Base-by-base conservation (phyloP, 169 alveolate genomes). In the Plasmodium ovale region DNA sequence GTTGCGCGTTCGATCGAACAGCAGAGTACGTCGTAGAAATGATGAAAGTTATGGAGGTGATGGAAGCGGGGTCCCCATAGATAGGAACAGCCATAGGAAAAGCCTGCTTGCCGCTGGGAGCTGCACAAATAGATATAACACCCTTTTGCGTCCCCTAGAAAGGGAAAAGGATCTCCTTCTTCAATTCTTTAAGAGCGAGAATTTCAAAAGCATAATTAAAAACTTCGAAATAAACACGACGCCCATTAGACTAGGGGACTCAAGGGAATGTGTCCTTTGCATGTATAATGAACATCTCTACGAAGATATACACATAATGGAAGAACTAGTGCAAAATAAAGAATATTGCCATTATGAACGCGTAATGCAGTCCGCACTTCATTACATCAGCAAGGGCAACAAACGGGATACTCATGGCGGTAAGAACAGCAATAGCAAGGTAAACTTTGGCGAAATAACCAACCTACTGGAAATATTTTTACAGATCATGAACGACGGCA, bases 231-330 rank as follows among this genome's bases (percentile, higher is more conserved):
- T 79, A 64, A 58, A 65, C 16, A 79, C 29, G 19, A 3, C 33
- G 21, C 27, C 44, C 23, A 51, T 65, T 59, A 14, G 14, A 23
- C 39, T 79, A 42, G 27, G 31, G 21, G 4, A 49, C 16, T 33
- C 77, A 2, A 39, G 65, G 42, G 71, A 79, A 65, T 79, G 35
- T 54, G 19, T 51, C 33, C 65, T 79, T 9, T 42, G 35, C 10
- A 35, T 39, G 27, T 29, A 64, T 42, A 10, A 16, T 35, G 37
- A 65, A 35, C 16, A 51, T 14, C 51, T 79, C 16, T 16, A 60
- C 5, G 27, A 19, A 33, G 68, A 79, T 51, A 47, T 79, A 19
- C 39, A 65, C 29, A 53, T 79, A 64, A 79, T 79, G 29, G 42
- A 65, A 21, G 64, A 37, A 51, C 47, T 49, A 31, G 49, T 35